Evolutionary conservation across 768 basidiomycete species (phyloP), one percentile per base, ranked within the genome.

Genomic region (Phanerodontia chrysosporium): DNA sequence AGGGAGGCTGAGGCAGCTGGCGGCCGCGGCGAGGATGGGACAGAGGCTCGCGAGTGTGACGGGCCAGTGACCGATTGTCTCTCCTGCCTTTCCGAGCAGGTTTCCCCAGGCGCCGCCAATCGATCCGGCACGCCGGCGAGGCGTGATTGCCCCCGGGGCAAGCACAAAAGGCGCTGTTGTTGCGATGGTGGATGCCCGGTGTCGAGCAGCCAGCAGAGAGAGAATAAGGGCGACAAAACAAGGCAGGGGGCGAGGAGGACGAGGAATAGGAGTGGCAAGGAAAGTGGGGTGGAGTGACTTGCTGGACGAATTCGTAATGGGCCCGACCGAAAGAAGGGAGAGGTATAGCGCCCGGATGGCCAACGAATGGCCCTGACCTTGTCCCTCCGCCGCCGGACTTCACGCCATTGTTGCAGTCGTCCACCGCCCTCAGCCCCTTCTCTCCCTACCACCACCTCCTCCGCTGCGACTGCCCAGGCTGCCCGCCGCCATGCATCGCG

Each of bases 351-450:
- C 59, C 58, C 52, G 35, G 45, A 27, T 51, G 52, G 30, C 52
- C 52, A 53, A 36, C 36, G 32, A 58, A 45, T 56, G 54, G 61
- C 60, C 61, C 64, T 66, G 66, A 59, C 59, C 65, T 64, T 69
- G 60, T 57, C 52, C 53, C 36, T 55, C 57, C 59, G 49, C 68
- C 68, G 66, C 66, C 68, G 66, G 59, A 64, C 62, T 67, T 64
- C 61, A 66, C 65, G 73, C 73, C 76, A 75, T 76, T 76, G 74
- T 76, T 72, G 70, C 72, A 69, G 73, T 71, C 30, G 72, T 66
- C 69, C 72, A 73, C 72, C 62, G 70, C 72, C 70, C 69, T 67
- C 45, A 67, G 65, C 72, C 70, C 70, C 69, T 74, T 74, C 66
- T 70, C 74, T 70, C 70, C 67, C 69, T 71, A 72, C 75, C 68